Evolutionary conservation across 2,329 filamentous ascomycete species (phyloP).

Genomic region (Hymenoscyphus linearis): DNA sequence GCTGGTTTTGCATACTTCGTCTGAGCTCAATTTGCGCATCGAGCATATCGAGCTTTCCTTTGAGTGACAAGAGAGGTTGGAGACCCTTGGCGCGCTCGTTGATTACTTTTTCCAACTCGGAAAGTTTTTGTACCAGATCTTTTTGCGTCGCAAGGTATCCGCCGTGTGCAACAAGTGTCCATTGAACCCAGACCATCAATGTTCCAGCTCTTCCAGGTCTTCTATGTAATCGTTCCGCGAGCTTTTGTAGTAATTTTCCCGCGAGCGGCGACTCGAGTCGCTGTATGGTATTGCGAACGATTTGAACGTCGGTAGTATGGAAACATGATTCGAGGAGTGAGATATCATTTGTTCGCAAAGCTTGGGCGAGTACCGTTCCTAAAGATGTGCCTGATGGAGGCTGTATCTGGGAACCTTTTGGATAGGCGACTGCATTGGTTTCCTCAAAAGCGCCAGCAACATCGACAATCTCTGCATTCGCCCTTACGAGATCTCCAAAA

Average conservation of each 20-base stretch:
- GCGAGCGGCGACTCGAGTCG: conserved; percentile 82
- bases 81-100: conserved; percentile 80
- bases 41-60: conserved; percentile 93
- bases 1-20: conserved; percentile 55
- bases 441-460: conserved; percentile 57
- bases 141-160: conserved; percentile 83
- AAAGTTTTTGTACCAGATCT: conserved; percentile 73
- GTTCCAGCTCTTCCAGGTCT: conserved; percentile 84
- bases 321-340: conserved; percentile 90
- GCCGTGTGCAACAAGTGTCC: conserved; percentile 87
- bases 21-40: conserved; percentile 83
- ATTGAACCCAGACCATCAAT: conserved; percentile 93
- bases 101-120: conserved; percentile 77
- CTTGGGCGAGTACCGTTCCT: conserved; percentile 87
- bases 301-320: conserved; percentile 68
- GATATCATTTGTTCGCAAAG: conserved; percentile 85
- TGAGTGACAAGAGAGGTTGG: conserved; percentile 76
- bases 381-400: conserved; percentile 71
- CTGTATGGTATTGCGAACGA: conserved; percentile 84
- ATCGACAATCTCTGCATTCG: conserved; percentile 67
- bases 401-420: conserved; percentile 23
- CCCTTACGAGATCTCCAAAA: conserved; percentile 80
- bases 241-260: conserved; percentile 69
- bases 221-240: conserved; percentile 81
- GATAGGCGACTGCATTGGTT: conserved; percentile 21